Percentiles rank a stretch among this genome's conserved stretches.
Conservation (phyloP, 208 protist species). For the Leishmania guyanensis region DNA sequence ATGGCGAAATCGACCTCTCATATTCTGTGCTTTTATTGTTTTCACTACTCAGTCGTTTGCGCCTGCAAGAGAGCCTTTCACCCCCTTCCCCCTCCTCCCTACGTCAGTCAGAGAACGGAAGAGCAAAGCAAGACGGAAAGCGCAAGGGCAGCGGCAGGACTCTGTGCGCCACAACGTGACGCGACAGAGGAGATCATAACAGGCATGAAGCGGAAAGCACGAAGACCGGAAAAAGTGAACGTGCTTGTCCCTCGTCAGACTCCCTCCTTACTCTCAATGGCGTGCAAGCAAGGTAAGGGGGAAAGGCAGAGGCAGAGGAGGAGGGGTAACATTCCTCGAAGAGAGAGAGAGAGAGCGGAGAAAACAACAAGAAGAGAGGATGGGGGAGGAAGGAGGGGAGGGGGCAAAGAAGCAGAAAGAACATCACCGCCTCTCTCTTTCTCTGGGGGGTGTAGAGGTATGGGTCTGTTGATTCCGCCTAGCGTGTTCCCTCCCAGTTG, state of each 20-base stretch:
- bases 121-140: neutral
- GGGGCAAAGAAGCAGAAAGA: neutral
- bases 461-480: slow-evolving; percentile 11
- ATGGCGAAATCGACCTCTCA: neutral
- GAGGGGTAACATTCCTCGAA: neutral
- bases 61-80: neutral
- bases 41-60: neutral
- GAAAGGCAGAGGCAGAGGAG: neutral
- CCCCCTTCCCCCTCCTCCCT: no score
- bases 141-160: neutral
- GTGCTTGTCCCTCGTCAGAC: neutral
- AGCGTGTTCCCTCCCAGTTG: slow-evolving; percentile 74
- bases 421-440: neutral
- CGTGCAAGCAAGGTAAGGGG: neutral
- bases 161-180: no score
- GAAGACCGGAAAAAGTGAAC: neutral
- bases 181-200: neutral
- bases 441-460: neutral
- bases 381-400: neutral
- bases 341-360: slow-evolving; percentile 3
- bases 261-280: neutral
- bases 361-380: neutral
- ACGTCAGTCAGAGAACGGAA: neutral
- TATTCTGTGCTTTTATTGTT: neutral
- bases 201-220: neutral